Conservation (phyloP, 495 filamentous ascomycete genomes). For the Articulospora tetracladia region DNA sequence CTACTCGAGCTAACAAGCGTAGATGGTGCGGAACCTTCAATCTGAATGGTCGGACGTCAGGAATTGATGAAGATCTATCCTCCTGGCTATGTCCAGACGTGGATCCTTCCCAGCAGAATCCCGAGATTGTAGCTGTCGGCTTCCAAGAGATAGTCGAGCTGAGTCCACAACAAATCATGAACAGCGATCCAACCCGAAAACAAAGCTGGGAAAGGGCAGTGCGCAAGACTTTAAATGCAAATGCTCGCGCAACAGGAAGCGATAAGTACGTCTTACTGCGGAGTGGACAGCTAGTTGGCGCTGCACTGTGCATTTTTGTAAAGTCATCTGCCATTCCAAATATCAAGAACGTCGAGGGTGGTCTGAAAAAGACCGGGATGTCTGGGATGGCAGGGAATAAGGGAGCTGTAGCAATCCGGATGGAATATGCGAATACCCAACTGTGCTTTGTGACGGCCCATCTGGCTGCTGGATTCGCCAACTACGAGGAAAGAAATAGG, state of each 20-base stretch:
- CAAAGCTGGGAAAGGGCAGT: slow-evolving; percentile 85
- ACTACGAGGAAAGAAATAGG: slow-evolving; percentile 91
- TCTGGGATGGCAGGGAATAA: slow-evolving; percentile 98
- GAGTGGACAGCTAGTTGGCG: slow-evolving; percentile 92
- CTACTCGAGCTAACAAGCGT: slow-evolving; percentile 37
- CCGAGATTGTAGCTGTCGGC: slow-evolving; percentile 81
- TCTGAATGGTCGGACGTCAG: slow-evolving; percentile 77
- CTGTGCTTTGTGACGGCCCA: slow-evolving; percentile 97
- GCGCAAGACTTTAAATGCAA: slow-evolving; percentile 66
- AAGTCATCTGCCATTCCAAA: slow-evolving; percentile 67
- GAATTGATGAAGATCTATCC: slow-evolving; percentile 74
- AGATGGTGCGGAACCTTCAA: slow-evolving; percentile 94
- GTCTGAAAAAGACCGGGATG: slow-evolving; percentile 95
- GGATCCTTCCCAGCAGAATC: slow-evolving; percentile 46
- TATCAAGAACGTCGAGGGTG: slow-evolving; percentile 95
- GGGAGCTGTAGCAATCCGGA: slow-evolving; percentile 92
- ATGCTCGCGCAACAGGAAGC: slow-evolving; percentile 53
- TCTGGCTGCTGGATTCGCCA: slow-evolving; percentile 93
- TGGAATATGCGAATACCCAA: slow-evolving; percentile 91
- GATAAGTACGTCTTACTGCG: slow-evolving; percentile 86
- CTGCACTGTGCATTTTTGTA: slow-evolving; percentile 87
- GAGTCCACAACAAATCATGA: slow-evolving; percentile 98
- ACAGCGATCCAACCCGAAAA: slow-evolving; percentile 83
- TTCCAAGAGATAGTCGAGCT: slow-evolving; percentile 98
- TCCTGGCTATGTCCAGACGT: slow-evolving; percentile 72